Base-by-base conservation (phyloP, 2,329 filamentous ascomycete genomes). In the Clonostachys sp. region DNA sequence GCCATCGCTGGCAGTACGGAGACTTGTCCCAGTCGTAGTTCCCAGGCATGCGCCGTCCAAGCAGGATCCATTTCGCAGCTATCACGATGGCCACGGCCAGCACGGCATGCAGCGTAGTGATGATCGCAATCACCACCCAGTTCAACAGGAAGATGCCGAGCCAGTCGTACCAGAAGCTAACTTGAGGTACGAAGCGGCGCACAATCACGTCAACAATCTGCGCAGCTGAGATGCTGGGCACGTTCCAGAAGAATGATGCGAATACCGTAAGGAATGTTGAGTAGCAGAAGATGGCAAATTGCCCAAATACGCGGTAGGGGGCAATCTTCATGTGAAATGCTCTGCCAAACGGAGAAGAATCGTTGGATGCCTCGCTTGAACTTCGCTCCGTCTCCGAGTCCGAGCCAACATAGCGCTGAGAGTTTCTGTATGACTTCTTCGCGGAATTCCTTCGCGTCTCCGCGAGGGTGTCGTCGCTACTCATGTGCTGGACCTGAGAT, bases 21-120 rank as follows among this genome's bases (percentile, higher is more conserved):
- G 65, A 73, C 57, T 73, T 73, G 55, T 81, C 78, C 78, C 78
- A 81, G 59, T 80, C 74, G 53, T 78, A 78, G 50, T 74, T 74
- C 13, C 78, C 78, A 4, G 72, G 71, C 50, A 61, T 60, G 38
- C 77, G 67, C 17, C 71, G 70, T 14, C 77, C 77, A 20, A 81
- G 63, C 3, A 81, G 58, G 3, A 62, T 48, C 77, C 78, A 81
- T 55, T 81, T 81, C 9, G 70, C 60, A 4, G 52, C 61, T 47
- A 81, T 67, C 38, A 75, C 64, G 33, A 74, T 51, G 3, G 55
- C 53, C 2, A 78, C 53, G 3, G 75, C 72, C 1, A 76, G 34
- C 3, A 75, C 38, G 1, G 70, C 64, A 50, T 77, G 71, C 0
- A 64, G 34, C 0, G 68, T 65, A 39, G 71, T 71, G 44, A 80